Conservation (phyloP, 768 basidiomycete species). For the Kwoniella dejecticola region DNA sequence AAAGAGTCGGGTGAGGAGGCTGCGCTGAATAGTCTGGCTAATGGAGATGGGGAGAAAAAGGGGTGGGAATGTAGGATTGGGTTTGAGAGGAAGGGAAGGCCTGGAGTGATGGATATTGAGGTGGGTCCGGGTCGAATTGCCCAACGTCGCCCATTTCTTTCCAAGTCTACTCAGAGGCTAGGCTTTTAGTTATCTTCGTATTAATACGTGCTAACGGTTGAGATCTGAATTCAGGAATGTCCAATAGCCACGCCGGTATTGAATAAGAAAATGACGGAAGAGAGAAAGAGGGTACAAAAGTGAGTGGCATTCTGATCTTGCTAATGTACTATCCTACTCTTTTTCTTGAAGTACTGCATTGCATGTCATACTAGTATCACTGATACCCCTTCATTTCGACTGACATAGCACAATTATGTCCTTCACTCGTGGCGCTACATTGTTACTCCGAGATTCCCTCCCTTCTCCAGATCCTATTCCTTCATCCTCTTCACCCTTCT, state of each 20-base stretch:
- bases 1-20: slow-evolving; percentile 25
- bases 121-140: slow-evolving; percentile 56
- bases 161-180: too few species aligned
- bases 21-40: slow-evolving; percentile 23
- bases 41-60: slow-evolving; percentile 16
- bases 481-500: slow-evolving; percentile 21
- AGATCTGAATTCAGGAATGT: slow-evolving; percentile 78
- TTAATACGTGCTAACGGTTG: too few species aligned
- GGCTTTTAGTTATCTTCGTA: too few species aligned
- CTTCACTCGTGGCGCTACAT: slow-evolving; percentile 84
- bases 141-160: neutral
- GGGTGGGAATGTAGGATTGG: slow-evolving; percentile 77
- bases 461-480: slow-evolving; percentile 33
- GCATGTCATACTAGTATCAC: too few species aligned
- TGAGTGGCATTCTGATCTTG: slow-evolving; percentile 18
- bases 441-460: slow-evolving; percentile 85
- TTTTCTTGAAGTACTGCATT: too few species aligned
- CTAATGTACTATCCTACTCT: too few species aligned
- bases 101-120: slow-evolving; percentile 86
- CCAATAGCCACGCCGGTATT: slow-evolving; percentile 83
- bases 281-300: slow-evolving; percentile 68
- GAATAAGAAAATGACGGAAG: slow-evolving; percentile 66
- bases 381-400: too few species aligned
- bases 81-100: slow-evolving; percentile 77
- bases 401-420: slow-evolving; percentile 68